Conservation (phyloP, 2,329 filamentous ascomycete genomes). For the Emydomyces testavorans region DNA sequence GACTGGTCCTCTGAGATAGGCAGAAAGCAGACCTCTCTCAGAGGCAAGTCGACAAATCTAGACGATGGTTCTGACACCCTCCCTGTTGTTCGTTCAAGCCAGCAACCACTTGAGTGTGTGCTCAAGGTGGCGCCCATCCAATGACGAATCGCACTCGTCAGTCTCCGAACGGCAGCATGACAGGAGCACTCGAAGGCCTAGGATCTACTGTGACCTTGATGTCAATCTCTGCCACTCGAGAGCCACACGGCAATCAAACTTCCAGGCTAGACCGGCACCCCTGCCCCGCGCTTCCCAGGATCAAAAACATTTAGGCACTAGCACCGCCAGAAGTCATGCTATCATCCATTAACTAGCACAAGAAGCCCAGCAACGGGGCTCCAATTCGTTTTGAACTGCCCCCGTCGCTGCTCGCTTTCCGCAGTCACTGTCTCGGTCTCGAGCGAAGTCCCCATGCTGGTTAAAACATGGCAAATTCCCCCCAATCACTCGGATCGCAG, state of each 20-base stretch:
- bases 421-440: background rate
- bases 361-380: constrained; percentile 2
- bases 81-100: no score
- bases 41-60: no score
- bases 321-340: background rate
- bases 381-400: background rate
- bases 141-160: background rate
- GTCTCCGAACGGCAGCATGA: no score
- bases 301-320: background rate
- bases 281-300: background rate
- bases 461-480: constrained; percentile 8
- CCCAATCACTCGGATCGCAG: background rate
- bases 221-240: constrained; percentile 6
- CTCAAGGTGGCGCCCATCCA: background rate
- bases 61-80: no score
- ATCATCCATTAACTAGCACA: background rate
- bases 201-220: constrained; percentile 7
- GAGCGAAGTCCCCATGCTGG: background rate
- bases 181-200: no score
- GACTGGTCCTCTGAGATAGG: no score
- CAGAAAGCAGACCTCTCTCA: no score
- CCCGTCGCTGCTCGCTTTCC: background rate
- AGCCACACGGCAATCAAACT: constrained; percentile 4
- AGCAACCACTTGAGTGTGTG: no score
- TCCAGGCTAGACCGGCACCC: constrained; percentile 3